These are phyloP conservation scores for Rhodotorula sp. DNA, from an alignment of 1,284 basidiomycete genomes.

Conservation along the genomic window DNA sequence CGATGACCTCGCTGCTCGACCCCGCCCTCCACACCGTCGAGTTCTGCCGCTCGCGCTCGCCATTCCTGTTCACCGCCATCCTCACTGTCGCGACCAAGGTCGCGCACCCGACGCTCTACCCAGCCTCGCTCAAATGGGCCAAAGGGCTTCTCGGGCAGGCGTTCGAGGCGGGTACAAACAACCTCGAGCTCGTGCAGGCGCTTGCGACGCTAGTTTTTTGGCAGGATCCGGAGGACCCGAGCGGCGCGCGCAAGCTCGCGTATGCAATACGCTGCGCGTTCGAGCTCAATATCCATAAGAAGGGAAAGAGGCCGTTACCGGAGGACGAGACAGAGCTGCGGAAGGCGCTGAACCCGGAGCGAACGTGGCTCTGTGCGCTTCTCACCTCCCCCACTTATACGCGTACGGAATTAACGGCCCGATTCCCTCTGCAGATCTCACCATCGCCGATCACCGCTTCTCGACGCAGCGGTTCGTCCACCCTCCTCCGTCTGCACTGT, in stretches of 20 bases:
- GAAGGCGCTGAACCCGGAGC: conserved; percentile 24
- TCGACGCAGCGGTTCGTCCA: conserved; percentile 8
- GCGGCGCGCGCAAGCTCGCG: conserved; percentile 34
- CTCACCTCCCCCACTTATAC: no score
- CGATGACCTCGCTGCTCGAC: conserved; percentile 22
- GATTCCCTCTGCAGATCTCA: neutral
- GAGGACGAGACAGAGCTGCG: conserved; percentile 40
- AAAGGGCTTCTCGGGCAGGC: conserved; percentile 36
- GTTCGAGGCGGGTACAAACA: conserved; percentile 23
- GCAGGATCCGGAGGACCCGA: conserved; percentile 28
- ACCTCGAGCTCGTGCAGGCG: conserved; percentile 24
- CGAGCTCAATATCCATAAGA: conserved; percentile 44
- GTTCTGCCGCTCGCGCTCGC: conserved; percentile 9
- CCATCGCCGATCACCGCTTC: conserved; percentile 25
- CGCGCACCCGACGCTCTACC: conserved; percentile 32
- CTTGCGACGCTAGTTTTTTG: conserved; percentile 22
- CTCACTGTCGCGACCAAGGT: conserved; percentile 41
- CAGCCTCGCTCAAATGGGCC: conserved; percentile 19
- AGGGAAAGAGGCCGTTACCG: conserved; percentile 36
- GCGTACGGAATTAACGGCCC: no score
- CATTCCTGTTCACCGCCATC: conserved; percentile 43
- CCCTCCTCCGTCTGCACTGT: no score
- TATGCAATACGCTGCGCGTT: conserved; percentile 46
- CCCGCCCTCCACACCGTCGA: conserved; percentile 16
- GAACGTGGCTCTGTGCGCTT: conserved; percentile 21